A percentile compares a stretch with the other conserved stretches of the same genome.
Evolutionary conservation across 2,329 filamentous ascomycete species (phyloP).

Genomic region (Mycosphaerella sp.): DNA sequence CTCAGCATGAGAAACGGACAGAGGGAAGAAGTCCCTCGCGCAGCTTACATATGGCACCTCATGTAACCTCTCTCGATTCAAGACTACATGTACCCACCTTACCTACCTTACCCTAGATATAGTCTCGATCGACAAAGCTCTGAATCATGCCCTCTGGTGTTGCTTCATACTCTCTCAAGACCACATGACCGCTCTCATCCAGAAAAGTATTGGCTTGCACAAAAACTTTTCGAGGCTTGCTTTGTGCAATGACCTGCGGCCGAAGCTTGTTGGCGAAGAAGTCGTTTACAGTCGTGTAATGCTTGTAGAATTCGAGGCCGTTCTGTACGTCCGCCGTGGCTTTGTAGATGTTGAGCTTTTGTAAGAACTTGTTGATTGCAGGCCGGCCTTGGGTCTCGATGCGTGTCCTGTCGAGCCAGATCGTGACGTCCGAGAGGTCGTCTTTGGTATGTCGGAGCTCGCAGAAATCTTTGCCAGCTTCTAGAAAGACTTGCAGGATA

Average conservation of each 20-base stretch:
- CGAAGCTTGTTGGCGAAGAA: constrained; percentile 81
- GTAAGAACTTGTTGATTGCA: constrained; percentile 78
- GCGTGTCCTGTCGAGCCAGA: constrained; percentile 77
- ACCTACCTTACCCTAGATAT: constrained; percentile 27
- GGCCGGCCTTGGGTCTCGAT: constrained; percentile 77
- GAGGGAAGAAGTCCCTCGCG: too few species aligned
- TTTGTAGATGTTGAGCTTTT: constrained; percentile 91
- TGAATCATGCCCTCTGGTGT: constrained; percentile 73
- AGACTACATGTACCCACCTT: too few species aligned
- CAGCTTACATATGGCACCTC: too few species aligned
- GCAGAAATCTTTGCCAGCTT: constrained; percentile 82
- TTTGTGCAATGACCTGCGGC: constrained; percentile 66
- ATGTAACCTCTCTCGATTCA: too few species aligned
- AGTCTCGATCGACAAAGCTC: constrained; percentile 52
- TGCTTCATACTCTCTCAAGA: constrained; percentile 79
- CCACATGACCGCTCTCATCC: constrained; percentile 56
- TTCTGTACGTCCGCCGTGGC: constrained; percentile 74
- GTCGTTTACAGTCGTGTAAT: constrained; percentile 76
- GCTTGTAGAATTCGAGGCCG: constrained; percentile 73
- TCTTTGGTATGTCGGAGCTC: constrained; percentile 68
- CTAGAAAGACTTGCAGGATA: constrained; percentile 77
- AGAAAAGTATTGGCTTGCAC: constrained; percentile 86
- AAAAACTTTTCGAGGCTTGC: constrained; percentile 83
- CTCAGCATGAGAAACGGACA: too few species aligned
- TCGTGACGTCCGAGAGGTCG: constrained; percentile 67